Evolutionary conservation across 768 basidiomycete species (phyloP).

Genomic region (Epithele typhae): DNA sequence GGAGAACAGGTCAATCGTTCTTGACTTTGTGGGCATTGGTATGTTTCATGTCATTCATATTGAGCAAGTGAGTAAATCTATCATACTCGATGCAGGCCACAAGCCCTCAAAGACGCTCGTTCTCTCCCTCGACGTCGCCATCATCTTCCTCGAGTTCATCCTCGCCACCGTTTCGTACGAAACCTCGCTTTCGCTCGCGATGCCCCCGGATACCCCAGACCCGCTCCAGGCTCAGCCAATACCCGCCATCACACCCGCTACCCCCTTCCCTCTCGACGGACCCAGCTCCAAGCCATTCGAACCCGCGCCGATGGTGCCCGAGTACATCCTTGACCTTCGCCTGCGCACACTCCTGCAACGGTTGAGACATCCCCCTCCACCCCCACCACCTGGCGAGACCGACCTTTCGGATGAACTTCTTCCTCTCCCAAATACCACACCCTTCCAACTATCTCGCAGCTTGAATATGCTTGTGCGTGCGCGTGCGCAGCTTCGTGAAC

Average conservation of each 20-base stretch:
- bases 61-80: too few species aligned
- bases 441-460: constrained; percentile 44
- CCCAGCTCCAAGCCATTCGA: constrained; percentile 11
- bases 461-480: constrained; percentile 44
- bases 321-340: constrained; percentile 61
- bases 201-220: constrained; percentile 40
- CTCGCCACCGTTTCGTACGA: constrained; percentile 71
- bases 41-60: too few species aligned
- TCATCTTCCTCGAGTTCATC: constrained; percentile 61
- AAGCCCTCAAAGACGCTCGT: constrained; percentile 63
- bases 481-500: constrained; percentile 38
- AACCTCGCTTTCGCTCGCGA: constrained; percentile 39
- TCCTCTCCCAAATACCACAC: constrained; percentile 34
- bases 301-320: constrained; percentile 26
- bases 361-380: constrained; percentile 50
- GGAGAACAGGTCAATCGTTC: constrained; percentile 59
- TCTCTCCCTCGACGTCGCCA: constrained; percentile 61
- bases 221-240: constrained; percentile 28
- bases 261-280: constrained; percentile 9
- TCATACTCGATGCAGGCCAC: background rate
- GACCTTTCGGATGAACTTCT: constrained; percentile 11
- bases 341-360: constrained; percentile 49
- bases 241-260: constrained; percentile 25
- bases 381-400: constrained; percentile 16
- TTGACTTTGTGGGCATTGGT: constrained; percentile 82